phyloP scores from a whole-genome alignment of 73 alveolate genomes.

The Breviolum minutum region DNA sequence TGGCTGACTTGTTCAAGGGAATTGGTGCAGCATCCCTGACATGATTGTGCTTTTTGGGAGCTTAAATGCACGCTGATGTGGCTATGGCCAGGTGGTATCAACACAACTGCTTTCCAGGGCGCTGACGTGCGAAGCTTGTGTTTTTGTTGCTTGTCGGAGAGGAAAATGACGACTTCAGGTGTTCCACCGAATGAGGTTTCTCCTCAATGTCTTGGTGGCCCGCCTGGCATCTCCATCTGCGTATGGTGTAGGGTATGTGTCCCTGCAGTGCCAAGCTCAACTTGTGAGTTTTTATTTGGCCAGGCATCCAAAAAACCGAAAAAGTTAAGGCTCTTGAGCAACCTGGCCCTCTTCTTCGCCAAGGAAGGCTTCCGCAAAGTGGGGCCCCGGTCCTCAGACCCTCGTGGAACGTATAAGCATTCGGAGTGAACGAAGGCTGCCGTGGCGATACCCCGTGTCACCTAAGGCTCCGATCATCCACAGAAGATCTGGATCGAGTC shows the following conservation, averaged over 20 bases:
- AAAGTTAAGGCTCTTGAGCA: conserved; percentile 34
- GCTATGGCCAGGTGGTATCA: conserved; percentile 46
- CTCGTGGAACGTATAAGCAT: too few species aligned
- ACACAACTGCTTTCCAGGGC: conserved; percentile 72
- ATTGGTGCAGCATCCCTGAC: conserved; percentile 44
- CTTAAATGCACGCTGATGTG: neutral
- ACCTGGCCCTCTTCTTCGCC: conserved; percentile 62
- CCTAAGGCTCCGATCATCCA: neutral
- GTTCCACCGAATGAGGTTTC: neutral
- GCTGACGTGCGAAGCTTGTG: conserved; percentile 10
- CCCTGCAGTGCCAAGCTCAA: conserved; percentile 33
- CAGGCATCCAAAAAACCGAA: too few species aligned
- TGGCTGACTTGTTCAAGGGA: conserved; percentile 82
- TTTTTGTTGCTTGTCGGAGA: neutral
- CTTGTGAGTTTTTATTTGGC: neutral
- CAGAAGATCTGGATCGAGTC: neutral
- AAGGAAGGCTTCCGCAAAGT: conserved; percentile 93
- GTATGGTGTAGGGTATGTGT: conserved; percentile 76
- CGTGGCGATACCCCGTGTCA: neutral
- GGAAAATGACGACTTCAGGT: neutral
- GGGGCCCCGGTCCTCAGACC: conserved; percentile 9
- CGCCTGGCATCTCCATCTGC: conserved; percentile 79
- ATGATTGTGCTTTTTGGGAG: neutral
- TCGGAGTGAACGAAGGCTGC: neutral
- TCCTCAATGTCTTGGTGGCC: conserved; percentile 59